These are phyloP conservation scores for Erythrobasidium hasegawianum DNA, from an alignment of 1,284 basidiomycete species.

Conservation along the genomic window DNA sequence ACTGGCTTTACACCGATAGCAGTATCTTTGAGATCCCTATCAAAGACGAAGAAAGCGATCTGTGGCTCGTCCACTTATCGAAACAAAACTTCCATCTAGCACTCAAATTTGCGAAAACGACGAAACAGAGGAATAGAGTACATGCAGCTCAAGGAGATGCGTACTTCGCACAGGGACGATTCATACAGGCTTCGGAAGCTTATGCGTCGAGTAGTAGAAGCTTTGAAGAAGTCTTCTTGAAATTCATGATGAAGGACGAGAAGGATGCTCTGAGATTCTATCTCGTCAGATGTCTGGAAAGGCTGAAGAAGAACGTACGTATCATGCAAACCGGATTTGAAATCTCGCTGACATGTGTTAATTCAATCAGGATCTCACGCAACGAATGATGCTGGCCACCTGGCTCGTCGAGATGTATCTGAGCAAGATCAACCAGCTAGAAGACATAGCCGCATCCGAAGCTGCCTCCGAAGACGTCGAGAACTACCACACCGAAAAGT, in stretches of 20 bases:
- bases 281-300: conserved; percentile 78
- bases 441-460: conserved; percentile 71
- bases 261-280: conserved; percentile 90
- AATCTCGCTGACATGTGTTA: too few relatives aligned
- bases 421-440: conserved; percentile 91
- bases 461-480: conserved; percentile 79
- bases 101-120: conserved; percentile 66
- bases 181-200: conserved; percentile 84
- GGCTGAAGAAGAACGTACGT: conserved; percentile 70
- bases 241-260: conserved; percentile 84
- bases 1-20: conserved; percentile 89
- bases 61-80: conserved; percentile 87
- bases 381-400: conserved; percentile 95
- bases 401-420: conserved; percentile 98
- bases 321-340: too few relatives aligned
- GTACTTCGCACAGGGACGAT: conserved; percentile 76
- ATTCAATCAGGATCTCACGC: conserved; percentile 86
- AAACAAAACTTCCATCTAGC: conserved; percentile 73
- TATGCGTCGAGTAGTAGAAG: conserved; percentile 82
- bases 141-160: conserved; percentile 78
- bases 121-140: conserved; percentile 76
- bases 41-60: conserved; percentile 82
- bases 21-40: conserved; percentile 86
- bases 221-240: conserved; percentile 89
- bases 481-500: conserved; percentile 74